These are phyloP conservation scores for Emydomyces testavorans DNA, from an alignment of 2,329 filamentous ascomycete genomes.

Conservation along the genomic window DNA sequence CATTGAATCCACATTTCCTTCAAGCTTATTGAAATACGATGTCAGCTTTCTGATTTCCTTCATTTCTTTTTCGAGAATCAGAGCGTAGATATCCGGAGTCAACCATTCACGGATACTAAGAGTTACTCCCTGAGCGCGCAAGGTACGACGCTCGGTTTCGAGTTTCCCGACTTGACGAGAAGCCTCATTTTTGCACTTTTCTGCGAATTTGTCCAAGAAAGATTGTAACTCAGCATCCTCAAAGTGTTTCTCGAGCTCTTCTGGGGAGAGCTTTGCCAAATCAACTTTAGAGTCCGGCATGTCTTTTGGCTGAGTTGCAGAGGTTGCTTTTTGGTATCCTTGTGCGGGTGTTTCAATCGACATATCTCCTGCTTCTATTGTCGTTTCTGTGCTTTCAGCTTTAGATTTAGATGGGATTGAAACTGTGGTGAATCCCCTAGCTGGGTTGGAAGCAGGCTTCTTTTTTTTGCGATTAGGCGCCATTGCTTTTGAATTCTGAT, in stretches of 20 bases:
- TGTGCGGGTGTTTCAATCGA: neutral
- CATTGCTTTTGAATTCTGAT: constrained; percentile 7
- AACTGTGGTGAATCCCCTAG: constrained; percentile 84
- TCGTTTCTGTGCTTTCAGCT: constrained; percentile 27
- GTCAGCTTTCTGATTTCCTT: constrained; percentile 30
- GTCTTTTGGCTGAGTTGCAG: constrained; percentile 16
- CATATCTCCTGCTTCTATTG: neutral
- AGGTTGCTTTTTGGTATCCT: neutral
- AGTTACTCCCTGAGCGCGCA: constrained; percentile 65
- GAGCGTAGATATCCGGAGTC: constrained; percentile 62
- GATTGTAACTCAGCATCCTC: constrained; percentile 84
- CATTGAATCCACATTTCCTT: neutral
- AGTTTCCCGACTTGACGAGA: constrained; percentile 63
- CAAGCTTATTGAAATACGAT: constrained; percentile 4
- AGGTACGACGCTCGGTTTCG: constrained; percentile 72
- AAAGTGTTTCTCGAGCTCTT: constrained; percentile 80
- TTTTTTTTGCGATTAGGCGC: constrained; percentile 48
- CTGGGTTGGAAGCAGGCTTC: constrained; percentile 76
- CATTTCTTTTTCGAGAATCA: constrained; percentile 55
- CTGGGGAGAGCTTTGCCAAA: constrained; percentile 48
- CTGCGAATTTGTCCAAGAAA: constrained; percentile 70
- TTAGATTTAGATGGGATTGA: constrained; percentile 79
- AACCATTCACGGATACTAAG: constrained; percentile 68
- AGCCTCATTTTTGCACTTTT: constrained; percentile 68
- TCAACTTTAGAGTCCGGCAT: neutral